Conservation (phyloP, 352 stramenopile genomes). For the Phytopythium boreale region DNA sequence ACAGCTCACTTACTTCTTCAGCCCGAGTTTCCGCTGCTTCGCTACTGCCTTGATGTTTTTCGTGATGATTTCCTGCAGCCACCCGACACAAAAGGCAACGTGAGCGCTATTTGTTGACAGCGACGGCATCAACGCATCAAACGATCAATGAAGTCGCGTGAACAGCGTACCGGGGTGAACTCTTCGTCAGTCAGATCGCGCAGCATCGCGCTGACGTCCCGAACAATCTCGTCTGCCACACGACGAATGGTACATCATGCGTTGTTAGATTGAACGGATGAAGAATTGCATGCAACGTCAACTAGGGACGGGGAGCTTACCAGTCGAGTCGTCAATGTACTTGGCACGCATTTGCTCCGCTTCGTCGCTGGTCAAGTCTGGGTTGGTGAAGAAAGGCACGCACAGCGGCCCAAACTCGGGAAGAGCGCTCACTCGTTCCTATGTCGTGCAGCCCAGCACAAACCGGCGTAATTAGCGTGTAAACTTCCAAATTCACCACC, state of each 20-base stretch:
- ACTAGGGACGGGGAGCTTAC: slow-evolving; percentile 10
- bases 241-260: neutral
- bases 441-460: neutral
- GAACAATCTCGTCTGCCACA: slow-evolving; percentile 43
- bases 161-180: slow-evolving; percentile 49
- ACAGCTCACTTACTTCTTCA: slow-evolving; percentile 69
- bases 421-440: slow-evolving; percentile 78
- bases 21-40: slow-evolving; percentile 68
- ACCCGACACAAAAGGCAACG: neutral
- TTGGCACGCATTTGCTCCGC: slow-evolving; percentile 66
- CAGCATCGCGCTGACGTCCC: slow-evolving; percentile 40
- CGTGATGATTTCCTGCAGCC: slow-evolving; percentile 66
- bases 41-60: slow-evolving; percentile 71
- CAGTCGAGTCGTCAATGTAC: slow-evolving; percentile 66
- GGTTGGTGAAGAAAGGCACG: slow-evolving; percentile 62
- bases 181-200: slow-evolving; percentile 52
- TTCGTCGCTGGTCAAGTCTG: slow-evolving; percentile 48
- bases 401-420: slow-evolving; percentile 80
- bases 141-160: neutral
- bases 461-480: neutral
- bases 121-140: neutral
- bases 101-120: neutral
- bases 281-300: neutral
- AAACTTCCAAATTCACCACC: neutral
- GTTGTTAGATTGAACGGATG: neutral